These are phyloP conservation scores for Graphilbum fragrans DNA, from an alignment of 2,329 filamentous ascomycete species.

Conservation along the genomic window DNA sequence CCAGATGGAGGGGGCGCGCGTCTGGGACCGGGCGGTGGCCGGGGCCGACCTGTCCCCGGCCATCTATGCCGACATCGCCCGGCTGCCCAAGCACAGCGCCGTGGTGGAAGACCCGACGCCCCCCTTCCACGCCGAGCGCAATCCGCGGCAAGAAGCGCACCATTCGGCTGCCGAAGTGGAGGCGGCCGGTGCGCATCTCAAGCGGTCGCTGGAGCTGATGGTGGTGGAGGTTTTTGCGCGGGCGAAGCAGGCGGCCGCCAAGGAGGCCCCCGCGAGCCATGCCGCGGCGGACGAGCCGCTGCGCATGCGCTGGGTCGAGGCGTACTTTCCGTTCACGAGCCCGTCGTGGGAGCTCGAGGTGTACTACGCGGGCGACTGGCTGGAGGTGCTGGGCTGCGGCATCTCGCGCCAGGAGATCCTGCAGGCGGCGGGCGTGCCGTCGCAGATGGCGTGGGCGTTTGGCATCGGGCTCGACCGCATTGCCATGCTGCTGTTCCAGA, in stretches of 20 bases:
- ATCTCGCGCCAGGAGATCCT: slow-evolving; percentile 77
- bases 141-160: slow-evolving; percentile 64
- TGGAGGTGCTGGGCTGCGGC: slow-evolving; percentile 90
- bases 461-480: slow-evolving; percentile 89
- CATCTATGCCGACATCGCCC: slow-evolving; percentile 58
- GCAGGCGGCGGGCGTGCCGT: slow-evolving; percentile 60
- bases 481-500: slow-evolving; percentile 93
- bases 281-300: slow-evolving; percentile 55
- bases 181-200: slow-evolving; percentile 74
- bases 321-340: slow-evolving; percentile 94
- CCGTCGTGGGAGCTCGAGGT: slow-evolving; percentile 96
- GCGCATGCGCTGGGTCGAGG: slow-evolving; percentile 85
- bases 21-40: slow-evolving; percentile 58
- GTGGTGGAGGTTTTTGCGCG: slow-evolving; percentile 80
- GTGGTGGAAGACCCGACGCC: slow-evolving; percentile 77
- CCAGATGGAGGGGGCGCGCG: slow-evolving; percentile 91
- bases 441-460: slow-evolving; percentile 86
- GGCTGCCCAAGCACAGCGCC: slow-evolving; percentile 61
- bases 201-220: slow-evolving; percentile 78
- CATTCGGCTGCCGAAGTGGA: slow-evolving; percentile 69
- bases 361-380: slow-evolving; percentile 87
- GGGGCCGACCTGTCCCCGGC: slow-evolving; percentile 42
- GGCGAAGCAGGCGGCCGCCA: slow-evolving; percentile 53
- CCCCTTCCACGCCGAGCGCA: slow-evolving; percentile 62
- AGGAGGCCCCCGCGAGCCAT: slow-evolving; percentile 20